Evolutionary conservation across 2,329 filamentous ascomycete genomes (phyloP), one percentile per base, ranked within the genome.

Genomic region (Paraconiothyrium brasiliense): DNA sequence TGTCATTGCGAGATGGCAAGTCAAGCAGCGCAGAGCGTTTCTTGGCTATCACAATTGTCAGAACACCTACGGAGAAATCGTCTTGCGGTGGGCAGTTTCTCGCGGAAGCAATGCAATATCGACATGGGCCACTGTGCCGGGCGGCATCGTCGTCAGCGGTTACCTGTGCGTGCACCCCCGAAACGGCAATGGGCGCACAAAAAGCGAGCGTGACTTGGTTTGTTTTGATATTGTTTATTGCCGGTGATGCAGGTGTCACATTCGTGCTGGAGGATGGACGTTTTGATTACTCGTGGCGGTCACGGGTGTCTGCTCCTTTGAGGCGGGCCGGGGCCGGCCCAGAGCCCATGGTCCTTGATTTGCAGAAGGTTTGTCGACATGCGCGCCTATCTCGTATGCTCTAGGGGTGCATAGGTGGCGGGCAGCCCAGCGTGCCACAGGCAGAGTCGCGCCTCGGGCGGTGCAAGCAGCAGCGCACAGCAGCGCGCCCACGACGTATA

Each of bases 271-370:
- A 39, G 43, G 46, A 50, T 51, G 46, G 30, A 30, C 46, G 32
- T 58, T 41, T 39, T 14, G 34, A 43, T 13, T 41, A 20, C 56
- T 58, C 35, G 56, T 51, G 56, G 56, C 56, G n/a, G 54, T 49
- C 22, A 41, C 39, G 57, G 32, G 34, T 43, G 27, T 34, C 27
- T 37, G 30, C 20, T 13, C 9, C 7, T 43, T 13, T 6, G 9
- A 10, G 20, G 13, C 24, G 51, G 44, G 43, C 54, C 30, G 34
- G 20, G 24, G 14, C 30, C 47, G 9, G 47, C 22, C 11, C 30
- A 9, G n/a, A 37, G 49, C 30, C 32, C 20, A 24, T n/a, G 37
- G 16, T 22, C 16, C 24, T 10, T 14, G 9, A 7, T 35, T 32
- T 32, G 46, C 24, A 32, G 46, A 48, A 48, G 46, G 46, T 48